Evolutionary conservation across 345 rosid species (phyloP).

Genomic region (Sisymbrium irio): DNA sequence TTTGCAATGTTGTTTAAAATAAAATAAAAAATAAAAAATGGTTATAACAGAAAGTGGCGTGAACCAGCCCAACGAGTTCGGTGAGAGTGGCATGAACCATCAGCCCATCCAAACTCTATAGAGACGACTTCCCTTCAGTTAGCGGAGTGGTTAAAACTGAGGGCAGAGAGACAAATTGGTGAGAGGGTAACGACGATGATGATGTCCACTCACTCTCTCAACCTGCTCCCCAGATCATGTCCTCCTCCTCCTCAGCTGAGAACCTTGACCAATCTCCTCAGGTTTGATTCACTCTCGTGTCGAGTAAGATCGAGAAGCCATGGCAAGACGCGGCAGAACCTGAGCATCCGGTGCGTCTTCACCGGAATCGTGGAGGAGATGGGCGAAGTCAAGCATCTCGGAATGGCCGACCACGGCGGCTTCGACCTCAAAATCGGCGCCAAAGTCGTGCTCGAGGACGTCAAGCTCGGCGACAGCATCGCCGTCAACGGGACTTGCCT

Average conservation of each 20-base stretch:
- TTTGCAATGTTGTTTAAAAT: too few relatives aligned
- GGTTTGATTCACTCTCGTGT: conserved; percentile 10
- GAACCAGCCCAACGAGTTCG: too few relatives aligned
- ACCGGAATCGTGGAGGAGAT: conserved; percentile 90
- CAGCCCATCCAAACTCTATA: too few relatives aligned
- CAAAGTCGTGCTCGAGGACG: conserved; percentile 57
- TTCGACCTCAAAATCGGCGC: conserved; percentile 63
- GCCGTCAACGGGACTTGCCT: conserved; percentile 86
- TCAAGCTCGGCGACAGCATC: conserved; percentile 79
- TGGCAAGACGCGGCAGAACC: conserved; percentile 18
- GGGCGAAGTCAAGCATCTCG: conserved; percentile 59
- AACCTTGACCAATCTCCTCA: conserved; percentile 28
- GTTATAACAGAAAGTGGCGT: too few relatives aligned
- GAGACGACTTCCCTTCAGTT: too few relatives aligned
- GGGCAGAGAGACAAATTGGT: not conserved
- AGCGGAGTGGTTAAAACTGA: too few relatives aligned
- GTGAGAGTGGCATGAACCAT: too few relatives aligned
- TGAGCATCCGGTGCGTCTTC: conserved; percentile 53
- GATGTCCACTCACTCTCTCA: conserved; percentile 28
- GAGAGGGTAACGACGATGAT: not conserved
- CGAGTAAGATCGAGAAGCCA: conserved; percentile 6
- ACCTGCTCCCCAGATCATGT: conserved; percentile 22
- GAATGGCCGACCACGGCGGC: conserved; percentile 56
- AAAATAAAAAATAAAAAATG: too few relatives aligned
- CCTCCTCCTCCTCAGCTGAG: conserved; percentile 4